phyloP scores from a whole-genome alignment of 179 eudicot species.

The Silene noctiflora region DNA sequence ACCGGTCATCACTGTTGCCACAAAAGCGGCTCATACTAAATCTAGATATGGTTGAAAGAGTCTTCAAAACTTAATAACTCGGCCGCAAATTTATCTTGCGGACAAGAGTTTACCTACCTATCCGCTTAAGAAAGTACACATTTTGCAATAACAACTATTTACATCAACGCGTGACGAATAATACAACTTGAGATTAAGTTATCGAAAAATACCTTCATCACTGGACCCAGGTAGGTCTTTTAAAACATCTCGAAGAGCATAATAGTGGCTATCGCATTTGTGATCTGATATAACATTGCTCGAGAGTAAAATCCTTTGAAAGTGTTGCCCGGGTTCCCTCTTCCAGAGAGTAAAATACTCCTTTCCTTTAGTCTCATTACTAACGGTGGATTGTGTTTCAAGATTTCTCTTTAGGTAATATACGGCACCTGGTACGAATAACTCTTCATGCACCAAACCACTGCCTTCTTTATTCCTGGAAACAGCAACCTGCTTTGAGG shows the following conservation, averaged over 20 bases:
- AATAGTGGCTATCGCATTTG: conserved; percentile 81
- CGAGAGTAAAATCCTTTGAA: conserved; percentile 67
- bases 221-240: conserved; percentile 61
- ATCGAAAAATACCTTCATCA: conserved; percentile 31
- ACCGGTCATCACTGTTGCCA: no score
- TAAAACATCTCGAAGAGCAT: conserved; percentile 87
- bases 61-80: no score
- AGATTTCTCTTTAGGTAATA: conserved; percentile 66
- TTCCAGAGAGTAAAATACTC: conserved; percentile 74
- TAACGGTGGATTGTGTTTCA: conserved; percentile 21
- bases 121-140: conserved; percentile 11
- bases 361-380: conserved; percentile 24
- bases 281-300: conserved; percentile 75
- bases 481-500: conserved; percentile 27
- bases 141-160: conserved; percentile 11
- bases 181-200: not conserved
- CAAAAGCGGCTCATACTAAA: no score
- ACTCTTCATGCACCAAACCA: conserved; percentile 43
- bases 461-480: conserved; percentile 29
- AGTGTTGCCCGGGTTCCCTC: conserved; percentile 75
- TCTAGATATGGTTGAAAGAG: no score
- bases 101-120: no score
- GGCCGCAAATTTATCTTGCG: no score
- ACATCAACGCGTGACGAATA: conserved; percentile 16
- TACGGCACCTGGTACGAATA: conserved; percentile 78